phyloP scores from a whole-genome alignment of 768 basidiomycete species.

The Mycena sanguinolenta region DNA sequence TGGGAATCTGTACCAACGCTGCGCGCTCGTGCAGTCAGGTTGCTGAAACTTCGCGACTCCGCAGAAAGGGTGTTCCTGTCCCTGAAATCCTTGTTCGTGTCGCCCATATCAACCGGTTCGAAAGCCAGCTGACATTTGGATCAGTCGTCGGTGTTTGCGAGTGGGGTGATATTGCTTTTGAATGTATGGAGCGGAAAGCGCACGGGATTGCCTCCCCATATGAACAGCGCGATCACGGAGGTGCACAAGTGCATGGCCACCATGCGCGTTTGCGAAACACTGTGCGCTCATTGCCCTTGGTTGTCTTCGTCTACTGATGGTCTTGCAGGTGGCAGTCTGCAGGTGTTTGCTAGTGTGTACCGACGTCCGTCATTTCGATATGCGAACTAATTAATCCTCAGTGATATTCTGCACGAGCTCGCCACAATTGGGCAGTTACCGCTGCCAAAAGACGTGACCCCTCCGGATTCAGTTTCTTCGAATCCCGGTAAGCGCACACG shows the following conservation, averaged over 20 bases:
- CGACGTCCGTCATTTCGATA: neutral
- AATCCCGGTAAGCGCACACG: slow-evolving; percentile 1
- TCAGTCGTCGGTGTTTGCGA: slow-evolving; percentile 47
- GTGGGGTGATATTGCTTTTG: slow-evolving; percentile 40
- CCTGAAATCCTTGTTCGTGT: slow-evolving; percentile 38
- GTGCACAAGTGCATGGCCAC: slow-evolving; percentile 56
- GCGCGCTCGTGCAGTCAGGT: slow-evolving; percentile 83
- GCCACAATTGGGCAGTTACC: slow-evolving; percentile 26
- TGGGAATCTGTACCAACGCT: slow-evolving; percentile 88
- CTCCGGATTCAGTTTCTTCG: neutral
- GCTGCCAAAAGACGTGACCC: slow-evolving; percentile 9
- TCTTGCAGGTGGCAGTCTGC: slow-evolving; percentile 21
- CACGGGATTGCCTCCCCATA: slow-evolving; percentile 45
- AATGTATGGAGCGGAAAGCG: slow-evolving; percentile 56
- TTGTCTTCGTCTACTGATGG: neutral
- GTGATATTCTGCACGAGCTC: slow-evolving; percentile 33
- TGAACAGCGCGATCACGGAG: slow-evolving; percentile 46
- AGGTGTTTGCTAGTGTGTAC: slow-evolving; percentile 24
- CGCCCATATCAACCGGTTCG: neutral
- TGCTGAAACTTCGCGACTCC: slow-evolving; percentile 62
- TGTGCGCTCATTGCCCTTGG: neutral
- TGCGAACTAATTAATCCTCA: neutral
- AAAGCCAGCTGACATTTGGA: neutral
- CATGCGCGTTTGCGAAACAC: slow-evolving; percentile 40
- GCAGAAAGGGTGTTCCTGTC: slow-evolving; percentile 45